Evolutionary conservation across 228 moss, liverwort and hornwort species (phyloP).

Genomic region (Sphagnum fallax): DNA sequence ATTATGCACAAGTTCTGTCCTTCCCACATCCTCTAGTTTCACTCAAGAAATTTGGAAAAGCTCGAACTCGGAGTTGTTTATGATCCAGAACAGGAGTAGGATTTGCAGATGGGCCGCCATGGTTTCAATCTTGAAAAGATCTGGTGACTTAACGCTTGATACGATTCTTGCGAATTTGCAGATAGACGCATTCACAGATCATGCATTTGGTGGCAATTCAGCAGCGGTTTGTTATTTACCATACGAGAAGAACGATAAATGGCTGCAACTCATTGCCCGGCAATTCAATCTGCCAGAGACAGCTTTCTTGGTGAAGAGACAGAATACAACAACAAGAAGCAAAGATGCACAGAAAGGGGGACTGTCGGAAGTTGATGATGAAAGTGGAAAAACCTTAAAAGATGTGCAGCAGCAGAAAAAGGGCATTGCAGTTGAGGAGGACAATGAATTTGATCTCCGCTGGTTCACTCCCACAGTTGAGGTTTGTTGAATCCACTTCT

Average conservation of each 20-base stretch:
- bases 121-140: no score
- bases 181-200: conserved; percentile 86
- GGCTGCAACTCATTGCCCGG: conserved; percentile 84
- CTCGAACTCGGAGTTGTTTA: no score
- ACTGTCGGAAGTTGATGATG: conserved; percentile 29
- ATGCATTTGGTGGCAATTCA: conserved; percentile 88
- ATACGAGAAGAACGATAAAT: conserved; percentile 73
- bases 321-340: conserved; percentile 24
- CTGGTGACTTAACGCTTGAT: no score
- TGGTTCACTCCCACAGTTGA: conserved; percentile 80
- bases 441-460: conserved; percentile 86
- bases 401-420: conserved; percentile 17
- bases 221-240: conserved; percentile 96
- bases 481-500: conserved; percentile 24
- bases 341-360: conserved; percentile 8
- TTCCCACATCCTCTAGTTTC: background rate
- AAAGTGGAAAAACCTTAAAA: conserved; percentile 41
- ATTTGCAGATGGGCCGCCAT: no score
- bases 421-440: conserved; percentile 17
- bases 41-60: no score
- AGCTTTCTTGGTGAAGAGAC: conserved; percentile 91
- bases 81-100: no score
- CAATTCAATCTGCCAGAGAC: conserved; percentile 87
- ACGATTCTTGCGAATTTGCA: conserved; percentile 8
- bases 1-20: conserved; percentile 67